A percentile compares a stretch with the other conserved stretches of the same genome.
Conservation (phyloP, 1,284 basidiomycete genomes). For the Austroboletus rostrupii region DNA sequence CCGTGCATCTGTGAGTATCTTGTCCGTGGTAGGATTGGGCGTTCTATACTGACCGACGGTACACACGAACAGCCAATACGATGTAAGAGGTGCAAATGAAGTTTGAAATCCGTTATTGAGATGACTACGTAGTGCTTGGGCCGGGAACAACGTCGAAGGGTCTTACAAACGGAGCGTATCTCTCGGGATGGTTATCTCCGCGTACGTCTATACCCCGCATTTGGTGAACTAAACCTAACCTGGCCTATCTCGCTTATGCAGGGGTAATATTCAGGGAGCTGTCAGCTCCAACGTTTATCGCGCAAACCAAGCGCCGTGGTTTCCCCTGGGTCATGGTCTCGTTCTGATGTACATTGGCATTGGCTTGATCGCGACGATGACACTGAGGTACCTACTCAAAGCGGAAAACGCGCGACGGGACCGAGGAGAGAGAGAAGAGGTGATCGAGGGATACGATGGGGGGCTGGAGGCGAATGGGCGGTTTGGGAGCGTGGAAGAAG, state of each 20-base stretch:
- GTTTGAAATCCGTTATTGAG: too few relatives aligned
- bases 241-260: not conserved
- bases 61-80: constrained; percentile 49
- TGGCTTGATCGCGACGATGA: constrained; percentile 50
- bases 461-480: constrained; percentile 43
- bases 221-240: too few relatives aligned
- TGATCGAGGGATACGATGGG: constrained; percentile 51
- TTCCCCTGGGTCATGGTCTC: constrained; percentile 61
- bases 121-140: constrained; percentile 50
- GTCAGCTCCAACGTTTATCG: constrained; percentile 72
- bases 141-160: constrained; percentile 71
- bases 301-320: constrained; percentile 63
- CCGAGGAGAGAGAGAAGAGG: constrained; percentile 63
- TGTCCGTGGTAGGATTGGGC: not conserved
- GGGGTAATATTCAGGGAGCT: constrained; percentile 66
- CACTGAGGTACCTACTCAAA: constrained; percentile 46
- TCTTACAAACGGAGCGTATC: constrained; percentile 74
- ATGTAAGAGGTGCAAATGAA: constrained; percentile 37
- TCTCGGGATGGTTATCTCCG: constrained; percentile 65
- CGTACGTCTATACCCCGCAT: constrained; percentile 35
- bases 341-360: constrained; percentile 69
- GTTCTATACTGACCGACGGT: not conserved
- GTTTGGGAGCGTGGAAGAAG: constrained; percentile 46
- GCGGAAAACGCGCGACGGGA: constrained; percentile 61
- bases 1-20: constrained; percentile 58